Evolutionary conservation across 495 filamentous ascomycete genomes (phyloP).

Genomic region (Hypoxylon cercidicola): DNA sequence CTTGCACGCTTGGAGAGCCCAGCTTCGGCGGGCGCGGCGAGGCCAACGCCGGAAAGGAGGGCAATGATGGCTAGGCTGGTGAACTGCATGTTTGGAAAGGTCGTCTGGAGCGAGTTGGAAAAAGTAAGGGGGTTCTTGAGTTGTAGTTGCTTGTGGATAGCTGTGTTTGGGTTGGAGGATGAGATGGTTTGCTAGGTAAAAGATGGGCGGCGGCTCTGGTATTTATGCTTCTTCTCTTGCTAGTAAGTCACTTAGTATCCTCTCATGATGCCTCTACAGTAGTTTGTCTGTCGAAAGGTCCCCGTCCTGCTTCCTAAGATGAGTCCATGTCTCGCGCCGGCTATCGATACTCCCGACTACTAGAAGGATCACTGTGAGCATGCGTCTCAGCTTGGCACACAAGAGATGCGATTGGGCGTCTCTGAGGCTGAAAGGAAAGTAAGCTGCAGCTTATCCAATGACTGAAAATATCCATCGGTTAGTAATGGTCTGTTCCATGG

Average conservation of each 20-base stretch:
- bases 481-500: neutral
- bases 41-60: constrained; percentile 13
- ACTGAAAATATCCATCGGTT: too few species aligned
- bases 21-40: constrained; percentile 1
- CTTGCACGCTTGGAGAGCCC: constrained; percentile 12
- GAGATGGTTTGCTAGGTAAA: neutral
- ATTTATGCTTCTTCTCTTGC: constrained; percentile 8
- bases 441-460: constrained; percentile 1
- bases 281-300: too few species aligned
- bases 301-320: too few species aligned
- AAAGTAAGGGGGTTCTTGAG: neutral
- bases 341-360: too few species aligned
- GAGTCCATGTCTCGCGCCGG: too few species aligned
- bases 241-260: neutral
- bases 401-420: too few species aligned
- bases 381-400: too few species aligned
- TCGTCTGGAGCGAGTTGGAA: neutral
- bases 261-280: neutral
- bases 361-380: too few species aligned
- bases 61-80: constrained; percentile 12
- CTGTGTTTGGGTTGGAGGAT: neutral
- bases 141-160: neutral
- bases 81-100: constrained; percentile 12
- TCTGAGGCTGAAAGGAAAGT: neutral
- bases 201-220: neutral